Conservation (phyloP, 2,329 filamentous ascomycete genomes). For the Periconia digitata region DNA sequence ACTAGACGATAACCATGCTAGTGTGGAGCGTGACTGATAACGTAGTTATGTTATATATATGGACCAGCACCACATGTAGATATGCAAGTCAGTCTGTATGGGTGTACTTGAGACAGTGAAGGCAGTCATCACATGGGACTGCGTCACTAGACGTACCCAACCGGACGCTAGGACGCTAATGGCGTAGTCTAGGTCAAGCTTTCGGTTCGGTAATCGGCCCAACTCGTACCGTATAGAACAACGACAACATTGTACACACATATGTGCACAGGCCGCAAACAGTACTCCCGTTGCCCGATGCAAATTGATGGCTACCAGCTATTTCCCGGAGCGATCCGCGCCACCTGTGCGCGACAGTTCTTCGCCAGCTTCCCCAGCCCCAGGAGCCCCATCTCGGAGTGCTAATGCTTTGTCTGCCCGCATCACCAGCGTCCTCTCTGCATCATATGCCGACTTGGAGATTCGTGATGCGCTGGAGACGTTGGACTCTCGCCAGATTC, state of each 20-base stretch:
- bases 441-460: constrained; percentile 89
- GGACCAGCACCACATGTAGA: too few species aligned
- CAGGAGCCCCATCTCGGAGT: constrained; percentile 30
- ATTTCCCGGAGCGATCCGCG: constrained; percentile 34
- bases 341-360: constrained; percentile 27
- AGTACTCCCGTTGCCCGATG: too few species aligned
- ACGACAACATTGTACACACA: not conserved
- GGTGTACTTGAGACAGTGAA: too few species aligned
- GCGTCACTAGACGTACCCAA: constrained; percentile 10
- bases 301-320: constrained; percentile 17
- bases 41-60: too few species aligned
- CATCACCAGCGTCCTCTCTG: constrained; percentile 81
- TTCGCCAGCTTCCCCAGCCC: constrained; percentile 29
- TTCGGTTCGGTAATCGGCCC: too few species aligned
- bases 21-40: constrained; percentile 13
- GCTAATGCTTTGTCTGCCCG: constrained; percentile 75
- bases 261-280: not conserved
- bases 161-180: constrained; percentile 18
- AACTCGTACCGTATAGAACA: not conserved
- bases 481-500: constrained; percentile 69
- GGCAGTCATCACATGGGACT: constrained; percentile 23
- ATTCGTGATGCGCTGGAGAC: constrained; percentile 82
- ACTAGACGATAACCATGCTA: constrained; percentile 21
- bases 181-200: too few species aligned
- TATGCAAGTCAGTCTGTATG: too few species aligned